Evolutionary conservation across 768 basidiomycete genomes (phyloP).

Genomic region (Calocybe cyanea): DNA sequence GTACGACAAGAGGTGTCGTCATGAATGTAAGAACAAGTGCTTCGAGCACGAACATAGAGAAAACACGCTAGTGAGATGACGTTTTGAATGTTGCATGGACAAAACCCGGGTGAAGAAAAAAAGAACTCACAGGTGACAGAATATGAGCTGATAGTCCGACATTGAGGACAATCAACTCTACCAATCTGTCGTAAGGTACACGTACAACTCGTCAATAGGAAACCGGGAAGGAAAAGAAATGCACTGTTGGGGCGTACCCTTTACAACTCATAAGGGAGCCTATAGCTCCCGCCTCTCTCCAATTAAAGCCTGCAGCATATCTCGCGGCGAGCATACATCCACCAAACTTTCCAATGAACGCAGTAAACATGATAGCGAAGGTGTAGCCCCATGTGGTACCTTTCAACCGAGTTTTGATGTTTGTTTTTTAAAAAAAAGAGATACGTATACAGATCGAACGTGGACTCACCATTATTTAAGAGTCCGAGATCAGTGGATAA

Average conservation of each 20-base stretch:
- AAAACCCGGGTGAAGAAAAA: no score
- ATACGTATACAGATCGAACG: no score
- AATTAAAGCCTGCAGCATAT: slow-evolving; percentile 64
- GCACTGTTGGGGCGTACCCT: slow-evolving; percentile 51
- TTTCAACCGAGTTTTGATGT: slow-evolving; percentile 16
- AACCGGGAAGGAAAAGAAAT: neutral
- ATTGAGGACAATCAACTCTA: slow-evolving; percentile 95
- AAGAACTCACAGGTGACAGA: slow-evolving; percentile 44
- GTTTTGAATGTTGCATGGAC: no score
- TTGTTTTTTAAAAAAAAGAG: neutral
- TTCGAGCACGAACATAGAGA: slow-evolving; percentile 94
- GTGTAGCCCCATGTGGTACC: slow-evolving; percentile 88
- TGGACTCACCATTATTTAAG: slow-evolving; percentile 66
- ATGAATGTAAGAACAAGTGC: slow-evolving; percentile 80
- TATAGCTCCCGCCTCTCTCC: slow-evolving; percentile 79
- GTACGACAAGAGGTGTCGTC: slow-evolving; percentile 72
- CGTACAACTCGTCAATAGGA: neutral
- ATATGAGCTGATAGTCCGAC: slow-evolving; percentile 84
- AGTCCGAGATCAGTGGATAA: slow-evolving; percentile 86
- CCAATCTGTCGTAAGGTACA: slow-evolving; percentile 44
- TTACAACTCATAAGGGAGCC: slow-evolving; percentile 96
- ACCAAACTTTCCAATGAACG: slow-evolving; percentile 87
- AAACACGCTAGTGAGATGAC: slow-evolving; percentile 56
- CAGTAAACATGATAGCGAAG: slow-evolving; percentile 70
- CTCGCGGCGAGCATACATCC: slow-evolving; percentile 74